A percentile compares a stretch with the other conserved stretches of the same genome.
Conservation (phyloP, 164 flowering plant species). For the Malania oleifera region DNA sequence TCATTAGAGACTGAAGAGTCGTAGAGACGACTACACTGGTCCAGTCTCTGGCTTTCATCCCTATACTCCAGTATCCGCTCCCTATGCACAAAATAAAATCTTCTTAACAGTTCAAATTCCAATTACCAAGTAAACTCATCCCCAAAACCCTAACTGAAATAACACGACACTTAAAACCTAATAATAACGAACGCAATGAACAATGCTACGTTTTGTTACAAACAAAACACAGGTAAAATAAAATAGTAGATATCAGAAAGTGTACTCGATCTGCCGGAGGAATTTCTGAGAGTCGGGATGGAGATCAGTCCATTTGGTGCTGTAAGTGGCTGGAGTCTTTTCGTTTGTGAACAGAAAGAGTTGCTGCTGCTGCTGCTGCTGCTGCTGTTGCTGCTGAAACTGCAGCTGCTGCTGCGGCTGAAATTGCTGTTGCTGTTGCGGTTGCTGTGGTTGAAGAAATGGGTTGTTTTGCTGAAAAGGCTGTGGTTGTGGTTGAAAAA, state of each 20-base stretch:
- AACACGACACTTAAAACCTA: neutral
- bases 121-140: neutral
- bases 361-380: slow-evolving; percentile 67
- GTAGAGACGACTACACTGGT: slow-evolving; percentile 88
- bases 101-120: slow-evolving; percentile 8
- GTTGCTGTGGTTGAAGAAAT: slow-evolving; percentile 6
- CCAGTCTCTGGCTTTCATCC: slow-evolving; percentile 88
- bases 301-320: slow-evolving; percentile 92
- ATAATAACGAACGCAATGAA: neutral
- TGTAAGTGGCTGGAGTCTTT: slow-evolving; percentile 69
- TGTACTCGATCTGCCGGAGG: slow-evolving; percentile 83
- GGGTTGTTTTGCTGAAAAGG: slow-evolving; percentile 29
- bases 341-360: slow-evolving; percentile 73
- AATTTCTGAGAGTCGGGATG: slow-evolving; percentile 93
- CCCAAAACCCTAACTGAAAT: neutral
- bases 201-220: neutral
- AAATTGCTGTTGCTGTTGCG: slow-evolving; percentile 15
- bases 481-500: slow-evolving; percentile 25
- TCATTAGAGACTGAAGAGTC: slow-evolving; percentile 84
- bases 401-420: slow-evolving; percentile 38
- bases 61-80: slow-evolving; percentile 79
- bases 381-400: slow-evolving; percentile 47
- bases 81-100: slow-evolving; percentile 32
- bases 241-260: neutral
- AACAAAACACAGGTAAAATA: neutral